phyloP scores from a whole-genome alignment of 2,329 filamentous ascomycete species.

The Neofusicoccum umdonicola region DNA sequence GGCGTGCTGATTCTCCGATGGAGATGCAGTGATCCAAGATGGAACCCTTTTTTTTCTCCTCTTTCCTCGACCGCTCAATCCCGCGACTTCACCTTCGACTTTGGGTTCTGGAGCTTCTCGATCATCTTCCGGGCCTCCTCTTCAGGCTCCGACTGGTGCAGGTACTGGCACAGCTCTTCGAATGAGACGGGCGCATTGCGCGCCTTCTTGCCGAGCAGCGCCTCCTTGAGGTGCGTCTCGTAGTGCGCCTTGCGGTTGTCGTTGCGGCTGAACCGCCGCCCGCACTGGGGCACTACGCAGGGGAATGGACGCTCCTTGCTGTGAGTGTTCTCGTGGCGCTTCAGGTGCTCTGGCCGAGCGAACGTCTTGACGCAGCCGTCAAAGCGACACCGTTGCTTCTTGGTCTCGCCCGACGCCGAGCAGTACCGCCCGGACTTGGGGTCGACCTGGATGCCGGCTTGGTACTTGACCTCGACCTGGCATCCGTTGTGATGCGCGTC shows the following conservation, averaged over 20 bases:
- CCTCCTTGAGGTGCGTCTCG: constrained; percentile 29
- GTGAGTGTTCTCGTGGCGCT: constrained; percentile 31
- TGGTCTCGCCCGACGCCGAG: constrained; percentile 10
- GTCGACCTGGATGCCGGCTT: constrained; percentile 21
- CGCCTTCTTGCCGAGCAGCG: constrained; percentile 30
- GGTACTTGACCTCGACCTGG: constrained; percentile 15
- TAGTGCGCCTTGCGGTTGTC: constrained; percentile 37
- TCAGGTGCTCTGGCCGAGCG: constrained; percentile 31
- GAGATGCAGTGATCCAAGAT: not conserved
- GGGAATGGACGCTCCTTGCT: constrained; percentile 22
- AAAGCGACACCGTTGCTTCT: constrained; percentile 19
- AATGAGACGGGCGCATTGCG: constrained; percentile 25
- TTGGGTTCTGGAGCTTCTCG: constrained; percentile 27
- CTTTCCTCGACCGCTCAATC: not conserved
- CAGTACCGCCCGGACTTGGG: constrained; percentile 16
- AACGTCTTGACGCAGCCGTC: constrained; percentile 22
- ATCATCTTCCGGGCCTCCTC: constrained; percentile 30
- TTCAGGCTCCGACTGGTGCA: constrained; percentile 2
- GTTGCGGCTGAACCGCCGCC: constrained; percentile 30
- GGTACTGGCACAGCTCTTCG: constrained; percentile 22
- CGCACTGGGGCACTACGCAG: constrained; percentile 27
- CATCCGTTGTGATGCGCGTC: constrained; percentile 14
- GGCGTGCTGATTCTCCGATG: not conserved
- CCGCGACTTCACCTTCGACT: constrained; percentile 13
- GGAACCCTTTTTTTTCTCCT: not conserved